Conservation (phyloP, 169 alveolate species). For the Theileria parva region DNA sequence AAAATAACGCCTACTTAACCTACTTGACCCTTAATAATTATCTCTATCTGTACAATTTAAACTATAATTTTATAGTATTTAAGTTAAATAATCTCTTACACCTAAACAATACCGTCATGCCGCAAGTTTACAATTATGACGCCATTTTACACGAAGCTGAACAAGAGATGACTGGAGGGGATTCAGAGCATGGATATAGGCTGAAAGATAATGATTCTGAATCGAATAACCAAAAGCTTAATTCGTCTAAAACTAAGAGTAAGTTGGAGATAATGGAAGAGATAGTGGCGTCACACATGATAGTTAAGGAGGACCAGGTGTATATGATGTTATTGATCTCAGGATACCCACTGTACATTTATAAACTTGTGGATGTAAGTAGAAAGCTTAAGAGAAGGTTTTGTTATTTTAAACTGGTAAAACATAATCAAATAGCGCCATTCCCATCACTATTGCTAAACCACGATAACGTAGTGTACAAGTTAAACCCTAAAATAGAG, state of each 20-base stretch:
- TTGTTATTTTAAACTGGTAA: neutral
- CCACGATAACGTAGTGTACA: neutral
- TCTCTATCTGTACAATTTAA: neutral
- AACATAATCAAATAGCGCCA: conserved; percentile 1
- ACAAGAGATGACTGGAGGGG: neutral
- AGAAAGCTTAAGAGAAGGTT: neutral
- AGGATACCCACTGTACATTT: neutral
- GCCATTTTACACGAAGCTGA: neutral
- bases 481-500: neutral
- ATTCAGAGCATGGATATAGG: neutral
- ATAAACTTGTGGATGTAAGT: neutral
- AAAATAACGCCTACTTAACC: neutral
- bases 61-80: neutral
- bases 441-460: neutral
- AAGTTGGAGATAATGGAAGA: neutral
- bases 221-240: neutral
- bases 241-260: neutral
- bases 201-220: neutral
- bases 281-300: neutral
- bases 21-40: neutral
- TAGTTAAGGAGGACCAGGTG: neutral
- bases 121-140: neutral
- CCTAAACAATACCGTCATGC: neutral
- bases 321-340: neutral
- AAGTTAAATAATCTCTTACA: neutral